phyloP scores from a whole-genome alignment of 192 early-diverging fungal genomes.

The Neocallimastix lanati region DNA sequence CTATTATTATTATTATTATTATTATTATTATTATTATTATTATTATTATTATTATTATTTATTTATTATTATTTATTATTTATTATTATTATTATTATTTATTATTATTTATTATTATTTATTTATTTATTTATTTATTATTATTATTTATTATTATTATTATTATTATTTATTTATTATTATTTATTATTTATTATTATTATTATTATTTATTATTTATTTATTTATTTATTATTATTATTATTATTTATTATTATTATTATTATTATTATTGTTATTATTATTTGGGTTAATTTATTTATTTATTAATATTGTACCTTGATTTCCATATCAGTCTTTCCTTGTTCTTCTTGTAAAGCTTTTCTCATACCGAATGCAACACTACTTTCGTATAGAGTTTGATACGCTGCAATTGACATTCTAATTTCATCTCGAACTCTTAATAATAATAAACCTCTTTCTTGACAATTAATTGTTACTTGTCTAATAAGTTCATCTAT shows the following conservation, averaged over 20 bases:
- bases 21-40: too few species aligned
- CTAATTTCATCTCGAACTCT: slow-evolving; percentile 44
- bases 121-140: too few species aligned
- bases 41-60: too few species aligned
- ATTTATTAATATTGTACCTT: slow-evolving; percentile 16
- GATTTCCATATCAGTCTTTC: slow-evolving; percentile 42
- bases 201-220: not conserved
- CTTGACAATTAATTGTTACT: slow-evolving; percentile 44
- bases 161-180: not conserved
- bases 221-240: not conserved
- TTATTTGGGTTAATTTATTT: too few species aligned
- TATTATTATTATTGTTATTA: not conserved
- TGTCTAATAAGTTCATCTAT: slow-evolving; percentile 47
- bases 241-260: not conserved
- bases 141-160: too few species aligned
- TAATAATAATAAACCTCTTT: slow-evolving; percentile 35
- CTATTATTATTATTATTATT: too few species aligned
- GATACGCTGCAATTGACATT: slow-evolving; percentile 48
- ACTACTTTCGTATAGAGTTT: slow-evolving; percentile 36
- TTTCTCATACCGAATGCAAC: slow-evolving; percentile 50
- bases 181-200: not conserved
- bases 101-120: too few species aligned
- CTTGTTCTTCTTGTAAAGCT: slow-evolving; percentile 38
- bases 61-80: too few species aligned
- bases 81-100: too few species aligned